These are phyloP conservation scores for Fusarium nanum DNA, from an alignment of 2,329 filamentous ascomycete species.

Conservation along the genomic window DNA sequence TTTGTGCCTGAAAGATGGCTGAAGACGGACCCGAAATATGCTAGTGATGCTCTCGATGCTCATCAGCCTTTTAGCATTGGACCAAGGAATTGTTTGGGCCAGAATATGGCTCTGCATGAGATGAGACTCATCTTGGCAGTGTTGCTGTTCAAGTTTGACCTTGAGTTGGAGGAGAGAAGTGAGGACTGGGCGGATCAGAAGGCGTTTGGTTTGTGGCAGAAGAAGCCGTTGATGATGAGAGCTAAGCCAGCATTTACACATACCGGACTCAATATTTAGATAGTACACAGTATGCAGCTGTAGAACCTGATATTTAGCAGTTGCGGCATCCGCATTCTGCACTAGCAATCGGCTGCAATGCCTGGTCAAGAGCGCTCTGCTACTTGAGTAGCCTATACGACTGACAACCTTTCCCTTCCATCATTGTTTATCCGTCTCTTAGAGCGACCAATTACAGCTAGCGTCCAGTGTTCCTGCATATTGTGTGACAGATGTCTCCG, in stretches of 20 bases:
- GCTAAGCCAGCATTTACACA: slow-evolving; percentile 1
- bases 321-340: fast-evolving
- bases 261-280: neutral
- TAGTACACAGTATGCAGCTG: neutral
- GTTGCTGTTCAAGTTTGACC: slow-evolving; percentile 8
- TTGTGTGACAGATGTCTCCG: neutral
- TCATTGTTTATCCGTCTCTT: fast-evolving
- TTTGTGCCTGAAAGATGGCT: slow-evolving; percentile 12
- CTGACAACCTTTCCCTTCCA: neutral
- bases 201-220: slow-evolving; percentile 7
- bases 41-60: slow-evolving; percentile 2
- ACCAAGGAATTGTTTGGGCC: slow-evolving; percentile 2
- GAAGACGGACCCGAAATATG: slow-evolving; percentile 7
- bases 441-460: neutral
- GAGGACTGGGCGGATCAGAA: slow-evolving; percentile 9
- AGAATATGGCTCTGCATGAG: slow-evolving; percentile 29
- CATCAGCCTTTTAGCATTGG: slow-evolving; percentile 15
- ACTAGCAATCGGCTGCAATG: fast-evolving
- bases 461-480: neutral
- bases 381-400: no score
- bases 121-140: slow-evolving; percentile 11
- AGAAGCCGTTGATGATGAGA: slow-evolving; percentile 8
- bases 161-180: neutral
- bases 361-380: neutral
- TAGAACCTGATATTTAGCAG: neutral